These are phyloP conservation scores for Sclerotiophoma versabilis DNA, from an alignment of 2,329 filamentous ascomycete species.

Conservation along the genomic window DNA sequence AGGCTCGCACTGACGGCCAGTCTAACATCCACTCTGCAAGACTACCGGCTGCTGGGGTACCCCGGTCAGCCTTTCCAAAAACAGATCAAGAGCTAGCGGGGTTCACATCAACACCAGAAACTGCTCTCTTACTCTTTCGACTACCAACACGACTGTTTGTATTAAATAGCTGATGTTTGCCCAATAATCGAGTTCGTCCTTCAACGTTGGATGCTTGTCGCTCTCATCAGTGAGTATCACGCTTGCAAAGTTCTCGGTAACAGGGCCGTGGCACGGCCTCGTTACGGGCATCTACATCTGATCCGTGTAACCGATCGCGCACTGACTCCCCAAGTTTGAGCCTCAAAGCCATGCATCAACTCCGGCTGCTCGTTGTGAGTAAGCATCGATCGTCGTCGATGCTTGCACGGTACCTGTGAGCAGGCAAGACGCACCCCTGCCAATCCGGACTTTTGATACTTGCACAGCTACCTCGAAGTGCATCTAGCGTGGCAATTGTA, in stretches of 20 bases:
- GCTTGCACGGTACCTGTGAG: slow-evolving; percentile 30
- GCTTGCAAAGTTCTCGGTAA: neutral
- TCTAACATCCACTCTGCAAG: neutral
- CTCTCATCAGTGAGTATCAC: neutral
- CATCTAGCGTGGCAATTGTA: slow-evolving; percentile 25
- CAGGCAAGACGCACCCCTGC: slow-evolving; percentile 40
- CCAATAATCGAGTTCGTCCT: no score
- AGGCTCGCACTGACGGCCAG: neutral
- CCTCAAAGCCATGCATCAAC: slow-evolving; percentile 25
- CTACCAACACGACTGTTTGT: neutral
- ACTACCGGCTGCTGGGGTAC: neutral
- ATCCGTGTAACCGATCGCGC: slow-evolving; percentile 30
- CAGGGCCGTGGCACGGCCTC: neutral
- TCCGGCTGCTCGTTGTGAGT: slow-evolving; percentile 18
- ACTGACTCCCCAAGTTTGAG: slow-evolving; percentile 32
- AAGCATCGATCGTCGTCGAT: slow-evolving; percentile 20
- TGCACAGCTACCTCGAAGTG: slow-evolving; percentile 33
- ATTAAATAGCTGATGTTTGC: neutral
- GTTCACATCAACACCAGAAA: neutral
- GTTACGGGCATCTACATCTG: slow-evolving; percentile 17
- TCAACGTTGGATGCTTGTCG: neutral
- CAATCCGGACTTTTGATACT: slow-evolving; percentile 37
- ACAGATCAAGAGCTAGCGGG: neutral
- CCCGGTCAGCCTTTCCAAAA: slow-evolving; percentile 6
- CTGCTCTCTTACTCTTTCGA: neutral